Conservation (phyloP, 1,284 basidiomycete genomes). For the Microbotryum violaceum region DNA sequence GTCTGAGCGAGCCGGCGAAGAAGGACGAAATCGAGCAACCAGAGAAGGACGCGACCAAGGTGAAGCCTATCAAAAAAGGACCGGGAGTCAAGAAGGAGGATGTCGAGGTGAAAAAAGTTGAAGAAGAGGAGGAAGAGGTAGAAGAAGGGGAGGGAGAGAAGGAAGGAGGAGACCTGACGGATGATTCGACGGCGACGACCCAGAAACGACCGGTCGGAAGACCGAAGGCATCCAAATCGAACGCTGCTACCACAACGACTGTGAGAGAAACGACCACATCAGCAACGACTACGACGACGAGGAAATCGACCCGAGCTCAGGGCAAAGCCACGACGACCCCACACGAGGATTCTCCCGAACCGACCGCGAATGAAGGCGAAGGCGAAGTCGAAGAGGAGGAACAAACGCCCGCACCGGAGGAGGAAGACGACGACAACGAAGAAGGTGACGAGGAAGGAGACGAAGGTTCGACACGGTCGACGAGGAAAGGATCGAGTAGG, state of each 20-base stretch:
- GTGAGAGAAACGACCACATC: too few relatives aligned
- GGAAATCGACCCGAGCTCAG: too few relatives aligned
- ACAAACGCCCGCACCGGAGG: neutral
- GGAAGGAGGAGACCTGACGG: neutral
- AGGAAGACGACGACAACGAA: neutral
- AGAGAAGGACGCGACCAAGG: neutral
- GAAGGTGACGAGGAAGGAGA: slow-evolving; percentile 1
- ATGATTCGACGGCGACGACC: too few relatives aligned
- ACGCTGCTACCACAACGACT: too few relatives aligned
- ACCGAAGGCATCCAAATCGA: too few relatives aligned
- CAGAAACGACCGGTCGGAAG: too few relatives aligned
- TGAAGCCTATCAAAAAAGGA: neutral
- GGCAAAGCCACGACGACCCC: too few relatives aligned
- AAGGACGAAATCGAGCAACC: neutral
- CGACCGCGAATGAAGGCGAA: neutral
- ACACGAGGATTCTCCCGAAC: too few relatives aligned
- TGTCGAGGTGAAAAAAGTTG: neutral
- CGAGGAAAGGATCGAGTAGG: neutral
- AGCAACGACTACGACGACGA: too few relatives aligned
- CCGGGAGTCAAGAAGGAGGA: neutral
- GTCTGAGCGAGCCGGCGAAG: neutral
- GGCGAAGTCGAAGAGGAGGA: slow-evolving; percentile 1
- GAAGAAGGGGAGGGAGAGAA: neutral
- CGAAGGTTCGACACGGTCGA: neutral
- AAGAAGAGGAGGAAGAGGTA: neutral